Conservation (phyloP, 306 rosid species). For the Cicer chorassanicum region DNA sequence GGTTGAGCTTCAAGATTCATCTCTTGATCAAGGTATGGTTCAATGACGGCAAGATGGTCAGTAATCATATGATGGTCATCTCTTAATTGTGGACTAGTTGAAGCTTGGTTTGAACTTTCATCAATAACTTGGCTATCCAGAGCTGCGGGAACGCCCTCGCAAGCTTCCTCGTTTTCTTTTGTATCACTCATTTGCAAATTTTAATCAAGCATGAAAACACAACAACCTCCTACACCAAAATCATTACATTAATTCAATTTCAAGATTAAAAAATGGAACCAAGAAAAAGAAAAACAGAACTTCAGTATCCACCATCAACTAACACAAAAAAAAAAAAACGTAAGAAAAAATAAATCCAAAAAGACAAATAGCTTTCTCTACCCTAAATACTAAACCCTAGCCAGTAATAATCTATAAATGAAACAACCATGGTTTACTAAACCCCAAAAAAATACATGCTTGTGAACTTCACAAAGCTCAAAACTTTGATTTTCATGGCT, state of each 20-base stretch:
- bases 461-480: conserved; percentile 24
- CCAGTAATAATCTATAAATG: conserved; percentile 1
- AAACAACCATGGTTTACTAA: conserved; percentile 1
- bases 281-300: neutral
- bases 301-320: neutral
- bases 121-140: conserved; percentile 21
- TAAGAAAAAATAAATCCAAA: neutral
- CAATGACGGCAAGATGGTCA: conserved; percentile 10
- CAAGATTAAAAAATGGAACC: neutral
- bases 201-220: conserved; percentile 41
- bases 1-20: conserved; percentile 36
- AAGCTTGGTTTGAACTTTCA: conserved; percentile 5
- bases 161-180: conserved; percentile 55
- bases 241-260: conserved; percentile 9
- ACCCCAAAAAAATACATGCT: conserved; percentile 12
- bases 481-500: neutral
- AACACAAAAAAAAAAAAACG: neutral
- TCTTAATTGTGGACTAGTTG: neutral
- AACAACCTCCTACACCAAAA: conserved; percentile 43
- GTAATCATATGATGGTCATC: neutral
- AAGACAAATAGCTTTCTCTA: neutral
- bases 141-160: conserved; percentile 30
- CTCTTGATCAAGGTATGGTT: conserved; percentile 13
- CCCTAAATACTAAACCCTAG: conserved; percentile 48
- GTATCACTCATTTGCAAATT: conserved; percentile 67